Evolutionary conservation across 1,139 yeast species (phyloP).

Genomic region (Hyphopichia buzzinii): DNA sequence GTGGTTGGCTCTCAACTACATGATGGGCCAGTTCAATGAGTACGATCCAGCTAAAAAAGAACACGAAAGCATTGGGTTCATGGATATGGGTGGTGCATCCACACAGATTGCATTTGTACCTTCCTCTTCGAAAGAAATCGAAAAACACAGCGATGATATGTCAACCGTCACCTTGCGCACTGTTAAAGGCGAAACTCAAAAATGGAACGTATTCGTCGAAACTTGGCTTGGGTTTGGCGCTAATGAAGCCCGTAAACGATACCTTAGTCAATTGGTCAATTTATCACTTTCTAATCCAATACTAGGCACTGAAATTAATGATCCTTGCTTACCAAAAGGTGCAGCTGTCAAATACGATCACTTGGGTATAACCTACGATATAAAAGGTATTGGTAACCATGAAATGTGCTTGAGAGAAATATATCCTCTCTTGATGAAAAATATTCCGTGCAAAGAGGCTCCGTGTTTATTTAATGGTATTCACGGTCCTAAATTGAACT

Average conservation of each 20-base stretch:
- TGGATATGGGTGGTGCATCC: conserved; percentile 93
- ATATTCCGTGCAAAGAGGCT: conserved; percentile 68
- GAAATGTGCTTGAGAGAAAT: conserved; percentile 64
- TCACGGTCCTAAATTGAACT: conserved; percentile 73
- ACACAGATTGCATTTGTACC: conserved; percentile 82
- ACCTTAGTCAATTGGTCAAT: conserved; percentile 49
- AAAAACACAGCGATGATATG: conserved; percentile 61
- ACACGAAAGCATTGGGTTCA: conserved; percentile 68
- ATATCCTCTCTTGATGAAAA: conserved; percentile 67
- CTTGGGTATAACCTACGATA: conserved; percentile 45
- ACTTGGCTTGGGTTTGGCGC: conserved; percentile 90
- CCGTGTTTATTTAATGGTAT: conserved; percentile 82
- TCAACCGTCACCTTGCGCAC: conserved; percentile 55
- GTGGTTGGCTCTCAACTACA: conserved; percentile 73
- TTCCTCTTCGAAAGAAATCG: conserved; percentile 47
- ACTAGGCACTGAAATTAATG: conserved; percentile 37
- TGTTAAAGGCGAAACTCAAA: conserved; percentile 58
- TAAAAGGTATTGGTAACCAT: conserved; percentile 67
- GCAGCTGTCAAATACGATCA: conserved; percentile 39
- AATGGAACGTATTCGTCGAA: conserved; percentile 73
- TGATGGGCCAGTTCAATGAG: conserved; percentile 53
- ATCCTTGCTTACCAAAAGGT: conserved; percentile 74
- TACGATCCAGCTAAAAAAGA: conserved; percentile 30
- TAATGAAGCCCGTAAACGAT: conserved; percentile 69
- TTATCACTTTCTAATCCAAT: conserved; percentile 23